Evolutionary conservation across 1,284 basidiomycete genomes (phyloP).

Genomic region (Pyrrhoderma lamaoense): DNA sequence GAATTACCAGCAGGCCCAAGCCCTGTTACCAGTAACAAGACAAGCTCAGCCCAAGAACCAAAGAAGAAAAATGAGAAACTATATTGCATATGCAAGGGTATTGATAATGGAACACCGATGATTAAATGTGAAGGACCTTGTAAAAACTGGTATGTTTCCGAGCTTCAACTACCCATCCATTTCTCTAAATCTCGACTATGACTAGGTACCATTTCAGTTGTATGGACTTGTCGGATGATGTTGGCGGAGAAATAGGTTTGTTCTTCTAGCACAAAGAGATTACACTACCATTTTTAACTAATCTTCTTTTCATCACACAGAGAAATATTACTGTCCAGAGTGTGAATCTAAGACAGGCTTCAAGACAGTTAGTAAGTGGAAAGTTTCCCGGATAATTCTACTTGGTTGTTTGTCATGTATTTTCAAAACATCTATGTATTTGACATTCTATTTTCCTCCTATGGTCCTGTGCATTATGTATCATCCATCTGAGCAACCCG

Average conservation of each 20-base stretch:
- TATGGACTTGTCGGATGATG: constrained; percentile 47
- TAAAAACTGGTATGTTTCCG: constrained; percentile 55
- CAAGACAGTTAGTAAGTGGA: constrained; percentile 72
- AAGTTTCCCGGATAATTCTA: constrained; percentile 26
- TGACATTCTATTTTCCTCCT: constrained; percentile 9
- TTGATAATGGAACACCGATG: constrained; percentile 78
- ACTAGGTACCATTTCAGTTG: constrained; percentile 72
- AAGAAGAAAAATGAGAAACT: constrained; percentile 23
- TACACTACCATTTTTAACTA: constrained; percentile 17
- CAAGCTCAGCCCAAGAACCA: not conserved
- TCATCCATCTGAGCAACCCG: constrained; percentile 11
- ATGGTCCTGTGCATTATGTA: constrained; percentile 4
- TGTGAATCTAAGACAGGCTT: constrained; percentile 60
- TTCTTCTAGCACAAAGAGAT: constrained; percentile 20
- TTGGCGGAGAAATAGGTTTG: constrained; percentile 73
- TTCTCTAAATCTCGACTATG: constrained; percentile 3
- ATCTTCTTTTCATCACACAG: constrained; percentile 29
- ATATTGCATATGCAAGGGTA: constrained; percentile 53
- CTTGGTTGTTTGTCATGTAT: constrained; percentile 11
- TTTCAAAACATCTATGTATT: constrained; percentile 12
- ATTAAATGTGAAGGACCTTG: constrained; percentile 61
- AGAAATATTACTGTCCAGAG: constrained; percentile 60
- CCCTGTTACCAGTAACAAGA: not conserved
- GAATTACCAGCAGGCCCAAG: not conserved
- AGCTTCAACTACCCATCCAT: not conserved